phyloP scores from a whole-genome alignment of 176 grass and related monocot species.

The Lolium perenne region DNA sequence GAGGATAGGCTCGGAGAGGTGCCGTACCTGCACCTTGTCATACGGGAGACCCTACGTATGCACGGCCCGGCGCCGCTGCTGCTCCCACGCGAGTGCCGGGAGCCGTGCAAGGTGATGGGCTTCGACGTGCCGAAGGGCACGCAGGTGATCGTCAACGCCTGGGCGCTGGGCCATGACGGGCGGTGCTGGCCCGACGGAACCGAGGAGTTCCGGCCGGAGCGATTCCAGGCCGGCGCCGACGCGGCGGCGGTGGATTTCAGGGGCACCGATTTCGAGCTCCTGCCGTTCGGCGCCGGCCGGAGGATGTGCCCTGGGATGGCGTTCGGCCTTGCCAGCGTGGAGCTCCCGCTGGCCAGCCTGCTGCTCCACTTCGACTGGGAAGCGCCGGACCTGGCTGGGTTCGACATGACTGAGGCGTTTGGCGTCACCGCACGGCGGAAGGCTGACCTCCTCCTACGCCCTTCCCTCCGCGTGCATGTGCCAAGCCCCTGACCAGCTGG shows the following conservation, averaged over 20 bases:
- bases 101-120: no score
- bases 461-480: not conserved
- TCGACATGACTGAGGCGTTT: not conserved
- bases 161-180: constrained; percentile 42
- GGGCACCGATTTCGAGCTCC: constrained; percentile 44
- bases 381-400: not conserved
- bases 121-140: no score
- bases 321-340: constrained; percentile 53
- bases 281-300: constrained; percentile 52
- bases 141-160: no score
- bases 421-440: not conserved
- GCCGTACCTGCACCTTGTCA: no score
- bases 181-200: constrained; percentile 40
- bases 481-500: not conserved
- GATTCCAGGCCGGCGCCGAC: not conserved
- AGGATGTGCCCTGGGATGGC: constrained; percentile 52
- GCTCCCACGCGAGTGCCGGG: no score
- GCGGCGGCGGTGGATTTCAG: constrained; percentile 26
- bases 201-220: constrained; percentile 47
- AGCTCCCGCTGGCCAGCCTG: constrained; percentile 47
- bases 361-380: constrained; percentile 58
- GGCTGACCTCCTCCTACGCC: not conserved
- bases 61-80: no score
- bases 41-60: no score
- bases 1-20: no score